A percentile compares a stretch with the other conserved stretches of the same genome.
Evolutionary conservation across 1,284 basidiomycete species (phyloP).

Genomic region (Microbotryum silenes-acaulis): DNA sequence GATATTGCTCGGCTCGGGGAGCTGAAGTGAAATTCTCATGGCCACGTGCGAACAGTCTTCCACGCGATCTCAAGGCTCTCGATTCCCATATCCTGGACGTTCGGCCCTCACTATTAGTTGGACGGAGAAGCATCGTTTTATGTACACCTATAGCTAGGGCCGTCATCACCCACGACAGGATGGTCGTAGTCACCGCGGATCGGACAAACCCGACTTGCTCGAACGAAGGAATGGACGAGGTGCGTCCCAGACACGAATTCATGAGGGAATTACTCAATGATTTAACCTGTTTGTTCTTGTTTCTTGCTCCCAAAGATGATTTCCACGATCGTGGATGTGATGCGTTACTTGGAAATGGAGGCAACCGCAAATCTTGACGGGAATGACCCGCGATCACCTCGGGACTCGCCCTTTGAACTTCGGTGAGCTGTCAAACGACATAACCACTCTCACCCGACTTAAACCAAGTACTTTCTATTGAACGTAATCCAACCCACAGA

Average conservation of each 20-base stretch:
- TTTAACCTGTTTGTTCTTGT: no score
- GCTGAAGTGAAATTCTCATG: no score
- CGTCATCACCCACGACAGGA: constrained; percentile 15
- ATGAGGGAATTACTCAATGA: no score
- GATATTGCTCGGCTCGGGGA: no score
- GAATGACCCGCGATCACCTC: not conserved
- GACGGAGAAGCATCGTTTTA: constrained; percentile 12
- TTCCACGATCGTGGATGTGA: constrained; percentile 1
- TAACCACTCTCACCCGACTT: not conserved
- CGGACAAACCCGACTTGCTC: constrained; percentile 20
- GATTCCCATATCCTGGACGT: constrained; percentile 30
- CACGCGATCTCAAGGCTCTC: constrained; percentile 26
- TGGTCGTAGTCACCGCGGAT: constrained; percentile 22
- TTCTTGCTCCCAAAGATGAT: not conserved
- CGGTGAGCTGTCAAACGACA: constrained; percentile 3
- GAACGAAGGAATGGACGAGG: constrained; percentile 7
- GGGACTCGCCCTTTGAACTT: constrained; percentile 17
- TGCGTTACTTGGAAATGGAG: constrained; percentile 15
- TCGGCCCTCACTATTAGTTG: constrained; percentile 20
- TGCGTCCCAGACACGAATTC: constrained; percentile 3
- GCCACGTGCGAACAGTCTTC: no score
- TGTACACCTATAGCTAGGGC: constrained; percentile 23
- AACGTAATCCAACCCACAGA: not conserved
- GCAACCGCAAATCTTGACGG: constrained; percentile 4
- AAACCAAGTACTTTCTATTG: not conserved